Base-by-base conservation (phyloP, 768 basidiomycete species). In the Podaxis pistillaris region DNA sequence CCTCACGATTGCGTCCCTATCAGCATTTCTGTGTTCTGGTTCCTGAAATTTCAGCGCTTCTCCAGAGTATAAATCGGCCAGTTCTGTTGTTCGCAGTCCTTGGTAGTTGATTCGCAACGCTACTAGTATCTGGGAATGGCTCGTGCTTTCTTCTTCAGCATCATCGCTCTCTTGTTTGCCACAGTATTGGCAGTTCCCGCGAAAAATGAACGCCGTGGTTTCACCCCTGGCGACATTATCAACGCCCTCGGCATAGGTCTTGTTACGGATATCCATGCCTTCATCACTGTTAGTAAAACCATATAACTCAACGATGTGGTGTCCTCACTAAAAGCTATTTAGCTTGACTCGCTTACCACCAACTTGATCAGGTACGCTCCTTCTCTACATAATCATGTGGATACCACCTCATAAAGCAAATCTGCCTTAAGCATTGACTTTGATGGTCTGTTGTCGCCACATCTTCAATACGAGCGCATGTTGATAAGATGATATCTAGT, bases 211-310 rank as follows among this genome's bases (percentile, higher is more conserved):
- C 28, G 58, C 67, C 17, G 69, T 15, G 47, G 28, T 44, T n/a
- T 57, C 40, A 67, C 72, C 51, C 71, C 72, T 17, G 69, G 54
- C 13, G 61, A 62, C 50, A 78, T 82, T 65, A 75, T 81, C 62
- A 76, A 80, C 62, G 65, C 72, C 7, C 63, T 82, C 13, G 69
- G 73, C 17, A 54, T 82, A 28, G 78, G 79, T 26, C 70, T 82
- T 33, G 78, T 82, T 53, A 71, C 70, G 49, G 61, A 74, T 50
- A 75, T 82, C 63, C 75, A 76, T 62, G 75, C 71, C 4, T 70
- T 71, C 47, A 74, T 81, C 61, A 76, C 78, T 56, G 80, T 80
- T 62, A 64, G 71, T 56, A n/a, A 37, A 40, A 11, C 28, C 33
- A 1, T 24, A 38, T 4, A 15, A 7, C 37, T 8, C 26, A 5